These are phyloP conservation scores for Pythium coloratum DNA, from an alignment of 352 stramenopile genomes.

Conservation along the genomic window DNA sequence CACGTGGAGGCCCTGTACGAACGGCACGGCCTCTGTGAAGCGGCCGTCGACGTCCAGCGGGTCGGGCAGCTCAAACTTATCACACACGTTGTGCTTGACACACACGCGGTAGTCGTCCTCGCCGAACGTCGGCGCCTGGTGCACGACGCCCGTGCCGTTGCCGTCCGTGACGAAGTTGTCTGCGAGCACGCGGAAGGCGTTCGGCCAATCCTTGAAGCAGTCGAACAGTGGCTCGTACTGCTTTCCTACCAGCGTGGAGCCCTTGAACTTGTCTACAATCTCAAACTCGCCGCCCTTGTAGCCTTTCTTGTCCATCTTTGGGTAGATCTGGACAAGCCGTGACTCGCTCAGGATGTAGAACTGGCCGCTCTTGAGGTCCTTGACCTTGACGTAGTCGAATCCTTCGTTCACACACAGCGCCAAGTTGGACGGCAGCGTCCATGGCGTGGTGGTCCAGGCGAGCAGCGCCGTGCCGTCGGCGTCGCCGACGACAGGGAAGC, in stretches of 20 bases:
- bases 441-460: conserved; percentile 99
- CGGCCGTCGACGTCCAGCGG: conserved; percentile 96
- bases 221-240: conserved; percentile 97
- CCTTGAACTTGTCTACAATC: conserved; percentile 90
- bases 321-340: conserved; percentile 95
- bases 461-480: conserved; percentile 80
- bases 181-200: conserved; percentile 95
- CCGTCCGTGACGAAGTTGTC: conserved; percentile 99
- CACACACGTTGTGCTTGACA: conserved; percentile 92
- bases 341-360: conserved; percentile 94
- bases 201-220: conserved; percentile 90
- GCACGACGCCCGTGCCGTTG: conserved; percentile 96
- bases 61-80: conserved; percentile 95
- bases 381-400: conserved; percentile 98
- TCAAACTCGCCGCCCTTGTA: conserved; percentile 95
- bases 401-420: conserved; percentile 96
- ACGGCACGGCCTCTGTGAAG: conserved; percentile 92
- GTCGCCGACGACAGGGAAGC: conserved; percentile 93
- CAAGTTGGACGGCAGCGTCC: conserved; percentile 99
- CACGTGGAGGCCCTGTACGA: conserved; percentile 95
- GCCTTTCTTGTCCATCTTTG: conserved; percentile 97
- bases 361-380: conserved; percentile 91
- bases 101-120: conserved; percentile 99
- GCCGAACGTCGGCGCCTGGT: conserved; percentile 98
- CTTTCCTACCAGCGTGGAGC: conserved; percentile 93